Evolutionary conservation across 1,139 yeast genomes (phyloP), one percentile per base, ranked within the genome.

Genomic region (Pichia sp.): DNA sequence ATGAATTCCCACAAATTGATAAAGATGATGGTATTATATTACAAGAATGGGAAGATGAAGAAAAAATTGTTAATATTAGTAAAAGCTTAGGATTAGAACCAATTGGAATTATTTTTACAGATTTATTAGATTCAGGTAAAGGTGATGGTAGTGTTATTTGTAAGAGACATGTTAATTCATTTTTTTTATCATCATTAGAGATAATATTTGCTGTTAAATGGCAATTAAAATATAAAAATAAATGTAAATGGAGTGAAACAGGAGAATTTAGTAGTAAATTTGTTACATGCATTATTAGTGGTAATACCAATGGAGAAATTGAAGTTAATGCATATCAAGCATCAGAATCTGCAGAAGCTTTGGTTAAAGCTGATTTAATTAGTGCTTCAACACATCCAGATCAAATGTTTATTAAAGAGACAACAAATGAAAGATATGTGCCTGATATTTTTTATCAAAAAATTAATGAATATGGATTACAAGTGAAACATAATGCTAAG

Each of bases 321-420:
- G 98, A 92, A 59, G 87, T 95, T 11, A 71, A 87, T 28, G 79
- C 95, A 31, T 94, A 89, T 63, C 98, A 94, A 64, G 96, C 89
- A 0, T 83, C 95, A 6, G 78, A 80, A 29, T 74, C 81, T 46
- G 96, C 96, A 0, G 97, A 92, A 64, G 95, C 90, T 0, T 70
- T 94, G 60, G 87, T 87, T 1, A 75, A 76, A 46, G 97, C 97
- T 0, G 95, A 86, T 59, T 75, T 92, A 51, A 80, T 94, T 35
- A 74, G 82, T 41, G 94, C 96, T 0, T 84, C 95, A 1, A 85
- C 96, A 0, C 95, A 89, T 60, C 97, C 99, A 0, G 81, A 92
- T 11, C 81, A 84, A 68, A 81, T 94, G 62, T 82, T 81, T 57
- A 81, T 94, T 51, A 85, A 87, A 58, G 82, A 78, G 37, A 81